Evolutionary conservation across 371 early-diverging fungal species (phyloP).

Genomic region (Rhizopus stolonifer): DNA sequence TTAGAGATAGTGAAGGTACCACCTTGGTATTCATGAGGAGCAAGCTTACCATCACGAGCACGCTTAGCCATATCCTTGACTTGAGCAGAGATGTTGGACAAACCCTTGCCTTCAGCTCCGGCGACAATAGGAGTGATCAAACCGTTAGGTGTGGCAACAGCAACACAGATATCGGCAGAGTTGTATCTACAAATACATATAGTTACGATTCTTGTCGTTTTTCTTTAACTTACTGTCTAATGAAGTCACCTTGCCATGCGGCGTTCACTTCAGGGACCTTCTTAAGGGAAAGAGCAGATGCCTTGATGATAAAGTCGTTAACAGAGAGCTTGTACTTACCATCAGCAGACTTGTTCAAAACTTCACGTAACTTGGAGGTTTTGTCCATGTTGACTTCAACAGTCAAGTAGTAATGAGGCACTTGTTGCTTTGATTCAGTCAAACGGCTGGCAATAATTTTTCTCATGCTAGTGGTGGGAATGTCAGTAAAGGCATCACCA

Average conservation of each 20-base stretch:
- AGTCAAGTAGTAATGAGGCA: conserved; percentile 97
- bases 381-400: conserved; percentile 89
- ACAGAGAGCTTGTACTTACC: conserved; percentile 95
- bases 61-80: conserved; percentile 86
- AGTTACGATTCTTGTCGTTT: not conserved
- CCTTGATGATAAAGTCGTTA: conserved; percentile 98
- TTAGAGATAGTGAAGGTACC: conserved; percentile 98
- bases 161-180: conserved; percentile 92
- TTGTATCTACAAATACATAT: conserved; percentile 61
- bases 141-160: conserved; percentile 93
- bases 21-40: conserved; percentile 94
- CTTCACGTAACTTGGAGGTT: conserved; percentile 81
- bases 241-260: conserved; percentile 92
- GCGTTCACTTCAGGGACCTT: conserved; percentile 96
- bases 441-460: conserved; percentile 86
- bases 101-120: conserved; percentile 83
- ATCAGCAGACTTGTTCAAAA: conserved; percentile 82
- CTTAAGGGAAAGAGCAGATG: conserved; percentile 86
- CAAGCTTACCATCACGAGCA: conserved; percentile 88
- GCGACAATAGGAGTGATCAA: conserved; percentile 96
- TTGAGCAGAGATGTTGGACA: conserved; percentile 80
- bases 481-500: conserved; percentile 72
- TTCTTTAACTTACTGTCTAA: conserved; percentile 73
- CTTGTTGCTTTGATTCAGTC: conserved; percentile 81
- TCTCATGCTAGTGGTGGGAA: conserved; percentile 91